Evolutionary conservation across 495 filamentous ascomycete species (phyloP).

Genomic region (Glonium stellatum): DNA sequence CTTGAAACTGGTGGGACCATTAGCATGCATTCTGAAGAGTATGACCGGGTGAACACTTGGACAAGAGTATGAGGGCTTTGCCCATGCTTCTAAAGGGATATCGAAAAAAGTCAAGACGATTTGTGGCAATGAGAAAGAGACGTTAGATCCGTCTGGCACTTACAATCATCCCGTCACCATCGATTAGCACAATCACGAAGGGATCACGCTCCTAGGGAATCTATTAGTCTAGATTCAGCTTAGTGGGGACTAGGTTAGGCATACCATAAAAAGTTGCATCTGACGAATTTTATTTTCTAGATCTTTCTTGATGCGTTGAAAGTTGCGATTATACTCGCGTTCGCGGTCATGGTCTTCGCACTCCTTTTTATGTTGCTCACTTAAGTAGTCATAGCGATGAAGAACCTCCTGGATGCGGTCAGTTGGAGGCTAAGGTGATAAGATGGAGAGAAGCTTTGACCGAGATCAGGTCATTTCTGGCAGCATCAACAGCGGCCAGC

Average conservation of each 20-base stretch:
- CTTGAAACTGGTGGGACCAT: conserved; percentile 47
- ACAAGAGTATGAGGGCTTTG: no score
- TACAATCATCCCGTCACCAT: conserved; percentile 70
- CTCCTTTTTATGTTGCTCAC: conserved; percentile 12
- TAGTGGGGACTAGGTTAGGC: neutral
- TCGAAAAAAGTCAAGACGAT: no score
- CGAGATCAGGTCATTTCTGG: conserved; percentile 21
- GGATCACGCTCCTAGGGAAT: conserved; percentile 59
- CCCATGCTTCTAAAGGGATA: no score
- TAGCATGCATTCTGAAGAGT: no score
- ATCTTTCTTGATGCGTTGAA: conserved; percentile 6
- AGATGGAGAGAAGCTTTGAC: neutral
- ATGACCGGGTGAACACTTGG: no score
- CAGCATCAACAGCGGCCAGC: conserved; percentile 10
- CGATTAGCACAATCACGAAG: conserved; percentile 68
- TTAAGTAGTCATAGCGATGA: conserved; percentile 20
- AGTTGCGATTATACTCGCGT: conserved; percentile 4
- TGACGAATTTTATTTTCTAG: neutral
- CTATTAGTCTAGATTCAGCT: conserved; percentile 3
- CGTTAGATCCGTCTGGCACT: conserved; percentile 18
- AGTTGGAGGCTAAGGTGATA: neutral
- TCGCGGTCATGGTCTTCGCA: conserved; percentile 17
- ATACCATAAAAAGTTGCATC: conserved; percentile 11
- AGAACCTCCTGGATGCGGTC: conserved; percentile 19
- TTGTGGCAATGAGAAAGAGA: no score